A percentile compares a stretch with the other conserved stretches of the same genome.
Conservation (phyloP, 2,329 filamentous ascomycete species). For the Pseudocercospora musae region DNA sequence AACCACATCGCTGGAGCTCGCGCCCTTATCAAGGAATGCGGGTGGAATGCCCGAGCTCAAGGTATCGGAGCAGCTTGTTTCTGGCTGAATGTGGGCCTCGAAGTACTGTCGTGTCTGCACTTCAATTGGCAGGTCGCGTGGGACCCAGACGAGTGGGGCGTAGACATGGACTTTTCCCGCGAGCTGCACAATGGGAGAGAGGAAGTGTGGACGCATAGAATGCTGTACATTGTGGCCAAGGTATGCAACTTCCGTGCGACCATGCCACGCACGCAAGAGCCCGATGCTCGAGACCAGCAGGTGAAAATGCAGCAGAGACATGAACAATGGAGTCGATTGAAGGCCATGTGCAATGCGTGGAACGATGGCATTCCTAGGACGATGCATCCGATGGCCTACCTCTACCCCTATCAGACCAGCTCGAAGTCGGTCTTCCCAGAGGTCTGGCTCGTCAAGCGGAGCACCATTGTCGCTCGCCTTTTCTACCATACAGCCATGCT, state of each 20-base stretch:
- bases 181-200: constrained; percentile 62
- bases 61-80: constrained; percentile 87
- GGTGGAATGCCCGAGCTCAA: constrained; percentile 75
- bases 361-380: constrained; percentile 72
- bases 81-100: constrained; percentile 89
- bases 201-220: constrained; percentile 83
- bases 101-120: constrained; percentile 81
- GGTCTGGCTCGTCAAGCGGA: constrained; percentile 81
- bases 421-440: constrained; percentile 78
- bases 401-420: constrained; percentile 64
- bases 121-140: constrained; percentile 85
- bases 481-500: constrained; percentile 88
- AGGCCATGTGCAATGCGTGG: constrained; percentile 79
- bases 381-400: constrained; percentile 81
- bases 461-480: constrained; percentile 75
- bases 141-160: constrained; percentile 86
- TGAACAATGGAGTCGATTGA: constrained; percentile 76
- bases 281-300: constrained; percentile 61
- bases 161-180: constrained; percentile 70
- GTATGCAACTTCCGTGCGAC: constrained; percentile 79
- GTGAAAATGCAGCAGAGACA: constrained; percentile 61
- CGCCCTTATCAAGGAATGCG: constrained; percentile 82
- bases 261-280: constrained; percentile 53
- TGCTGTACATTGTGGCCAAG: constrained; percentile 84
- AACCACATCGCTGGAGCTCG: constrained; percentile 83